Evolutionary conservation across 1,284 basidiomycete genomes (phyloP), one percentile per base, ranked within the genome.

Genomic region (Takashimella koratensis): DNA sequence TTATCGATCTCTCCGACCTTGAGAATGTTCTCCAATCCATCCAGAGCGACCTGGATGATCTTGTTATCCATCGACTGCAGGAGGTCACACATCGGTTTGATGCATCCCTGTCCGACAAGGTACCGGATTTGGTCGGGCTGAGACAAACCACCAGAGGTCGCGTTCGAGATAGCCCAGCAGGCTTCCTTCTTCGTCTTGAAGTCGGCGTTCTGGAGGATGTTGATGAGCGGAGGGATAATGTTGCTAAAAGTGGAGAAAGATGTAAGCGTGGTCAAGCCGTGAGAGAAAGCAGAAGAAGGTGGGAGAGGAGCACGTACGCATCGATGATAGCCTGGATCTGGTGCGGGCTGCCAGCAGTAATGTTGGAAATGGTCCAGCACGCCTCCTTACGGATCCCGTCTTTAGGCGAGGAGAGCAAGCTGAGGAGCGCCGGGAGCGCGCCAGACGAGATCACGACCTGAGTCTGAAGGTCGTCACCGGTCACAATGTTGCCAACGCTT

Each of bases 121-220:
- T 98, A 99, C 52, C 96, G 90, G 68, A 99, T 98, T 78, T 98
- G 96, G 45, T 86, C 81, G 46, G 96, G 96, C 74, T 99, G 93
- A 67, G 96, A 92, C 23, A 98, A 83, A 64, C 94, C 96, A 59
- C 96, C 96, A 45, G 92, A 96, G 36, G 96, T 99, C 10, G 96
- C 96, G 76, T 99, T 99, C 45, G 93, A 97, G 68, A 99, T 93
- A 16, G 96, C 96, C 96, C 96, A 99, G 80, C 94, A 98, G 3
- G 96, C 96, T 77, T 99, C 96, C 79, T 99, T 99, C 77, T 91
- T 88, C 47, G 96, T 98, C 81, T 98, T 98, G 83, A 98, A 98
- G 78, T 99, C 96, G 55, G 93, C 96, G 68, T 96, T 87, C 74
- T 88, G 86, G 54, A 99, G 86, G 66, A 98, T 97, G 79, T 97